phyloP scores from a whole-genome alignment of 2,329 filamentous ascomycete species.

The Monilinia laxa region DNA sequence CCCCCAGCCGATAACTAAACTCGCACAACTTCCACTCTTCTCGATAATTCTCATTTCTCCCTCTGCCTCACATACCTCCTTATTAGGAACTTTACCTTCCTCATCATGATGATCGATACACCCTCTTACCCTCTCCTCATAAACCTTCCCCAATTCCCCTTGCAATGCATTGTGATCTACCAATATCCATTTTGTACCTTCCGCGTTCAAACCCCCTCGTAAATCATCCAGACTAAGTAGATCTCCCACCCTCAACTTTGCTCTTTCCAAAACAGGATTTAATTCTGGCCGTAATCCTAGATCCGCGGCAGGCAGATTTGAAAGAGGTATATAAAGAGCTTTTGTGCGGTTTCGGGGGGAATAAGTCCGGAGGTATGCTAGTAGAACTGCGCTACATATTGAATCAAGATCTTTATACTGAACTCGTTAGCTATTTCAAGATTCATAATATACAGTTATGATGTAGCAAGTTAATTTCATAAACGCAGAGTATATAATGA shows the following conservation, averaged over 20 bases:
- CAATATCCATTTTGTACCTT: slow-evolving; percentile 65
- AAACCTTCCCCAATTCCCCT: slow-evolving; percentile 57
- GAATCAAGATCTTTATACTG: slow-evolving; percentile 70
- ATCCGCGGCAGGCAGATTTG: slow-evolving; percentile 67
- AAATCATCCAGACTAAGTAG: slow-evolving; percentile 65
- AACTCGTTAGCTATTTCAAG: neutral
- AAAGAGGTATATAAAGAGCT: slow-evolving; percentile 67
- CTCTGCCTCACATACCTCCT: slow-evolving; percentile 46
- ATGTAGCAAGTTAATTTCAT: neutral
- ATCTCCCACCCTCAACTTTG: slow-evolving; percentile 58
- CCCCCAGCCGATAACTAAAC: slow-evolving; percentile 63
- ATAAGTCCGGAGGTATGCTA: slow-evolving; percentile 71
- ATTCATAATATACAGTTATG: neutral
- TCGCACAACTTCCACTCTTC: slow-evolving; percentile 72
- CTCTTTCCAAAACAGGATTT: slow-evolving; percentile 60
- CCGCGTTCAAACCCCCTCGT: slow-evolving; percentile 43
- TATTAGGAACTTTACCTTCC: slow-evolving; percentile 54
- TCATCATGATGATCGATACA: slow-evolving; percentile 81
- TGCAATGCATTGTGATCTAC: slow-evolving; percentile 79
- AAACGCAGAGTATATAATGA: neutral
- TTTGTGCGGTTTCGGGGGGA: slow-evolving; percentile 43
- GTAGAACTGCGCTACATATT: slow-evolving; percentile 69
- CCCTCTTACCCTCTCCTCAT: slow-evolving; percentile 55
- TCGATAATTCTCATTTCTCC: slow-evolving; percentile 60
- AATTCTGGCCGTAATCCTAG: slow-evolving; percentile 73